phyloP scores from a whole-genome alignment of 163 green algal genomes.

The Scenedesmus sp. region DNA sequence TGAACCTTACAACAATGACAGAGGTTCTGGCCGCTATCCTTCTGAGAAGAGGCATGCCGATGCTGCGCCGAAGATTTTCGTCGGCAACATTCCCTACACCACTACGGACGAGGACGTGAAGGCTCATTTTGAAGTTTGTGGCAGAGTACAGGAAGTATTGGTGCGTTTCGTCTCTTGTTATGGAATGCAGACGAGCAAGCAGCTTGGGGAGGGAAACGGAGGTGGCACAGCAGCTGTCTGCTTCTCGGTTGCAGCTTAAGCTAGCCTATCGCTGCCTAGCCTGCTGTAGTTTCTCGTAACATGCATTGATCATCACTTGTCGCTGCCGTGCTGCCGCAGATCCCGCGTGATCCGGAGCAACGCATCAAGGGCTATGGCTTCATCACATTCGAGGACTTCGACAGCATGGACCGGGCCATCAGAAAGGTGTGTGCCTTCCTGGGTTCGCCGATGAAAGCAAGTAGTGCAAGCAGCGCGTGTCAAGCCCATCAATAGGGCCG shows the following conservation, averaged over 20 bases:
- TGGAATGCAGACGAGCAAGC: not conserved
- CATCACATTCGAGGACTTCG: slow-evolving; percentile 41
- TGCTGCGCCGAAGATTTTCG: slow-evolving; percentile 29
- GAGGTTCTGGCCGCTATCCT: not conserved
- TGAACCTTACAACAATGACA: not conserved
- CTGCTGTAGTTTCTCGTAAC: not conserved
- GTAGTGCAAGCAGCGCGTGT: not conserved
- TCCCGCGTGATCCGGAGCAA: slow-evolving; percentile 16
- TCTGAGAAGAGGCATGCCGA: slow-evolving; percentile 16
- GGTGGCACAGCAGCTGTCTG: not conserved
- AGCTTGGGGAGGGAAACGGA: not conserved
- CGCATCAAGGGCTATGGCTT: slow-evolving; percentile 48
- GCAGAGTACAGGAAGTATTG: slow-evolving; percentile 29
- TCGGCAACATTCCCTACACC: slow-evolving; percentile 33
- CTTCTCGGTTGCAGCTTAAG: not conserved
- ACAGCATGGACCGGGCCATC: slow-evolving; percentile 34
- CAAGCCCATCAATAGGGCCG: not conserved
- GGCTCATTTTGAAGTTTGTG: slow-evolving; percentile 30
- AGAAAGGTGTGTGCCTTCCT: slow-evolving; percentile 14
- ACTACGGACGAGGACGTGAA: slow-evolving; percentile 12
- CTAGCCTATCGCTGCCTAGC: not conserved
- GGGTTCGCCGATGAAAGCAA: not conserved
- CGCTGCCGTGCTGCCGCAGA: slow-evolving; percentile 3
- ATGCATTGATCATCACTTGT: not conserved
- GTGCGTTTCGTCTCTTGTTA: not conserved